Conservation (phyloP, 2,329 filamentous ascomycete species). For the Phialophora tarda region DNA sequence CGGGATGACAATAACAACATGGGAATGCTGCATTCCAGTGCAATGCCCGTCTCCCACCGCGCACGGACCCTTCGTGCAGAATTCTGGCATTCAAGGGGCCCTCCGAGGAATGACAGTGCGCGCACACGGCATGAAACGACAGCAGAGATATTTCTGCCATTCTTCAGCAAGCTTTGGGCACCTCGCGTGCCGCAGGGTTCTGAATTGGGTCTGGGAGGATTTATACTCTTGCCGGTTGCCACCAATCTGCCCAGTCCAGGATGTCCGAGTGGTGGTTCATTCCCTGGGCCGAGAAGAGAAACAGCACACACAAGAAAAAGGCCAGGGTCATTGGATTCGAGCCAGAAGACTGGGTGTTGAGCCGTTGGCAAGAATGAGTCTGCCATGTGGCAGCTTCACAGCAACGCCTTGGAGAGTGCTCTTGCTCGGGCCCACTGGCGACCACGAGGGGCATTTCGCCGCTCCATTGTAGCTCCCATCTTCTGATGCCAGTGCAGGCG, state of each 20-base stretch:
- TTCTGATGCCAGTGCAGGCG: background rate
- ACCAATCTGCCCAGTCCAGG: background rate
- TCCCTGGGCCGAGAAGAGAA: background rate
- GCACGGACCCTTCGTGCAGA: conserved; percentile 24
- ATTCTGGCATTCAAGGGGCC: conserved; percentile 18
- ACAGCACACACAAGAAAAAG: background rate
- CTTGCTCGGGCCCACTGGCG: background rate
- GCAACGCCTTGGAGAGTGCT: background rate
- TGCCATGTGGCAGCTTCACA: background rate
- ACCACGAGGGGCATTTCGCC: background rate
- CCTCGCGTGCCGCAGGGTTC: background rate
- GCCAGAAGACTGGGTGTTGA: background rate
- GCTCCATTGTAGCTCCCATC: background rate
- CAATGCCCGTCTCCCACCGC: conserved; percentile 18
- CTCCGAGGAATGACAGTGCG: conserved; percentile 26
- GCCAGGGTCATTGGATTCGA: background rate
- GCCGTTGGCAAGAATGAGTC: background rate
- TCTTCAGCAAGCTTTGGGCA: conserved; percentile 7
- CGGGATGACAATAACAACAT: conserved; percentile 32
- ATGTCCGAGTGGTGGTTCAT: background rate
- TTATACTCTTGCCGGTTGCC: background rate
- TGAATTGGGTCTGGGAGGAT: background rate
- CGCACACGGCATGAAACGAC: background rate
- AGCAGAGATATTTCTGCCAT: conserved; percentile 8
- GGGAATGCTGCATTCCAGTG: conserved; percentile 39